Percentiles rank a stretch among this genome's conserved stretches.
Conservation (phyloP, 2,329 filamentous ascomycete species). For the Gnomoniopsis sp. region DNA sequence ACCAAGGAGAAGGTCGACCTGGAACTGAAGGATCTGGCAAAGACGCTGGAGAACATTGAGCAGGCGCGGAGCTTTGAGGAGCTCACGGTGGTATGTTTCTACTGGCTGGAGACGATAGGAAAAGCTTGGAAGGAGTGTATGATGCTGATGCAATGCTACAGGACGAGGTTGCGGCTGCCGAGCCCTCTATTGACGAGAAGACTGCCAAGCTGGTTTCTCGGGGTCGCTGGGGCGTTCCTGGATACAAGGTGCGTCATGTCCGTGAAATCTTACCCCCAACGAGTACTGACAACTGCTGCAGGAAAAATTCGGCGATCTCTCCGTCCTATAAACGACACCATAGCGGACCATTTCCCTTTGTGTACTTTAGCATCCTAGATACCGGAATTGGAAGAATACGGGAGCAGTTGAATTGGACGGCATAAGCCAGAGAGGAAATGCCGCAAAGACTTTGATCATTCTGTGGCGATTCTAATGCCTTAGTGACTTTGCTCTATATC, state of each 20-base stretch:
- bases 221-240: constrained; percentile 96
- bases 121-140: constrained; percentile 7
- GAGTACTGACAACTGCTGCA: constrained; percentile 50
- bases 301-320: constrained; percentile 99
- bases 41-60: constrained; percentile 97
- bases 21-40: constrained; percentile 89
- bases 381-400: constrained; percentile 35
- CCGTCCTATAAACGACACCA: constrained; percentile 70
- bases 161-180: constrained; percentile 93
- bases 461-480: neutral
- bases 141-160: constrained; percentile 38
- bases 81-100: constrained; percentile 83
- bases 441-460: neutral
- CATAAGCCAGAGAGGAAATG: constrained; percentile 2
- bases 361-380: constrained; percentile 73
- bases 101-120: constrained; percentile 6
- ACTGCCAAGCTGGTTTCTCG: constrained; percentile 91
- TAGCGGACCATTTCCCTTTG: constrained; percentile 46
- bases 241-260: constrained; percentile 80
- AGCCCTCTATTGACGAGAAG: constrained; percentile 97
- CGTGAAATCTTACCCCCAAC: neutral
- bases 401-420: constrained; percentile 16
- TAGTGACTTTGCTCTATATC: neutral
- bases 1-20: constrained; percentile 95
- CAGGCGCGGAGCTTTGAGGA: constrained; percentile 93